These are phyloP conservation scores for Insectozyma bohioensis DNA, from an alignment of 1,139 yeast species.

Conservation along the genomic window DNA sequence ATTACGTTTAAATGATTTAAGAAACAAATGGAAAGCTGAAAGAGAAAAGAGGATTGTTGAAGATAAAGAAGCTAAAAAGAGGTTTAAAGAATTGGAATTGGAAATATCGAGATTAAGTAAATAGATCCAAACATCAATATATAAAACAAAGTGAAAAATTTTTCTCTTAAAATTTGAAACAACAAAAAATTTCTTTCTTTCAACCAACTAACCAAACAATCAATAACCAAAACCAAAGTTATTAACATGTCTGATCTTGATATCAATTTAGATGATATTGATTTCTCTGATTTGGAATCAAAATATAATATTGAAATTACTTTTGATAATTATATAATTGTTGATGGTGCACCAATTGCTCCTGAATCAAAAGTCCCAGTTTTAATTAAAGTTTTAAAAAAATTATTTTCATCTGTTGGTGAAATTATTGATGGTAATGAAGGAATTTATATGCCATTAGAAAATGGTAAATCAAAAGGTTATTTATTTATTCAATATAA, in stretches of 20 bases:
- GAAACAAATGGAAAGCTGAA: slow-evolving; percentile 66
- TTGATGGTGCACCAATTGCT: slow-evolving; percentile 95
- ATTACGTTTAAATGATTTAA: slow-evolving; percentile 59
- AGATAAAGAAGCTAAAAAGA: slow-evolving; percentile 50
- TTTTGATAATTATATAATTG: slow-evolving; percentile 78
- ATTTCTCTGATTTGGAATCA: slow-evolving; percentile 84
- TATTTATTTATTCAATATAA: slow-evolving; percentile 84
- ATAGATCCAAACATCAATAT: slow-evolving; percentile 6
- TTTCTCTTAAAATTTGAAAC: background rate
- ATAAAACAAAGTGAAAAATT: background rate
- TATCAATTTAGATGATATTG: slow-evolving; percentile 59
- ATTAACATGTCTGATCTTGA: slow-evolving; percentile 25
- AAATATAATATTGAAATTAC: slow-evolving; percentile 67
- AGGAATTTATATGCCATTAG: slow-evolving; percentile 80
- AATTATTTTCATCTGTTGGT: slow-evolving; percentile 68
- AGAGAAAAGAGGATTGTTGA: slow-evolving; percentile 68
- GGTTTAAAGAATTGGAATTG: slow-evolving; percentile 53
- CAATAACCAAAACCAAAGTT: background rate
- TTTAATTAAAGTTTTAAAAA: slow-evolving; percentile 80
- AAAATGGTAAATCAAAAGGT: slow-evolving; percentile 80
- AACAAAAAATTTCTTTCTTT: background rate
- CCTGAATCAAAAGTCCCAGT: slow-evolving; percentile 87
- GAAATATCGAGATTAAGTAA: slow-evolving; percentile 50
- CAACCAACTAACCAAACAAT: background rate
- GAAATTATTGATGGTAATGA: slow-evolving; percentile 69